A percentile compares a stretch with the other conserved stretches of the same genome.
phyloP scores from a whole-genome alignment of 202 grass and related monocot genomes.

The Brachypodium distachyon region DNA sequence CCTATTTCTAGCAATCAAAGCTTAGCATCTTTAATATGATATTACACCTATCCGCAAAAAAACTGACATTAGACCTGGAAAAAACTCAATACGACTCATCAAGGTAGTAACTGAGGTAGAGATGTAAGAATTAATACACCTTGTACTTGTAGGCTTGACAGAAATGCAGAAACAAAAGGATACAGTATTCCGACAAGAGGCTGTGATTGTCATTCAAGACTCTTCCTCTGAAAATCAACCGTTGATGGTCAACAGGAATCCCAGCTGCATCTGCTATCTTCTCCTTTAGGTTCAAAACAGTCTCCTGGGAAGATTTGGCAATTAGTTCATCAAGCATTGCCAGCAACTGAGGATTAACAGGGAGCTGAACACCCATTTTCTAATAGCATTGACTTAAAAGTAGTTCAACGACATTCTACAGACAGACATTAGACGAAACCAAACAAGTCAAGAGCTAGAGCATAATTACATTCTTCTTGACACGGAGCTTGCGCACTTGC shows the following conservation, averaged over 20 bases:
- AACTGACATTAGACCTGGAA: background rate
- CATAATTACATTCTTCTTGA: constrained; percentile 53
- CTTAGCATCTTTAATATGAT: background rate
- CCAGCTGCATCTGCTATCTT: constrained; percentile 49
- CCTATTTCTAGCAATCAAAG: background rate
- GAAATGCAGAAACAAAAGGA: constrained; percentile 25
- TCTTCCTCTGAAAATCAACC: constrained; percentile 82
- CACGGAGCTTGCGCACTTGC: constrained; percentile 54
- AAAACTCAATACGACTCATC: background rate
- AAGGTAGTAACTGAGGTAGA: background rate
- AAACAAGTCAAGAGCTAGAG: background rate
- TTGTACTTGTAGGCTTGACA: background rate
- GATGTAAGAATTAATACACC: background rate
- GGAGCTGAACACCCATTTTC: too few species aligned
- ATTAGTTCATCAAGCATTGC: constrained; percentile 3
- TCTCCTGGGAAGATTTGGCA: constrained; percentile 28
- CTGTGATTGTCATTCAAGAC: constrained; percentile 86
- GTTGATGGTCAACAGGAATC: constrained; percentile 63
- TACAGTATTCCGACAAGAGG: constrained; percentile 85
- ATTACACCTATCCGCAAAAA: too few species aligned
- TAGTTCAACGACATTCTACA: background rate
- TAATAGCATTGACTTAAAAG: constrained; percentile 7
- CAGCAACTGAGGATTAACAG: too few species aligned
- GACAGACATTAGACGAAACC: background rate
- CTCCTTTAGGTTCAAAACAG: constrained; percentile 59